Evolutionary conservation across 2,329 filamentous ascomycete genomes (phyloP), one percentile per base, ranked within the genome.

Genomic region (Xylariales sp.): DNA sequence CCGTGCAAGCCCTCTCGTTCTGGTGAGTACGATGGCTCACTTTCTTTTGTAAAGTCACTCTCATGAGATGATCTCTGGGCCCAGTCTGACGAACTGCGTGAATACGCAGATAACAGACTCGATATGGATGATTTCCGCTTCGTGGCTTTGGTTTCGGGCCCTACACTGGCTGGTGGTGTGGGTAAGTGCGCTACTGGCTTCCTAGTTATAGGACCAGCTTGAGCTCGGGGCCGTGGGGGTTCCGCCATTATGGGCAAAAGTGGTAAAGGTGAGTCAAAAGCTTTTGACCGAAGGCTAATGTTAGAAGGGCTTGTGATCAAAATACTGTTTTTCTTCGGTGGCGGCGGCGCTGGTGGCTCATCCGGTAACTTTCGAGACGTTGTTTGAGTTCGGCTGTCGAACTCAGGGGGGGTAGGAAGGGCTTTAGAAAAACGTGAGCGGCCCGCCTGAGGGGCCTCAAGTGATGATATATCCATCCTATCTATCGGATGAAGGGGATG

Each of bases 371-470:
- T 64, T 69, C 74, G 75, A 66, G 71, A 62, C 68, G 70, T 60
- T n/a, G 69, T 68, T 59, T 53, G 54, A 46, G 68, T 60, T 55
- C 63, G 66, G 36, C 73, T 66, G 46, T 73, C 69, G 45, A 74
- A 53, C 28, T 54, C 72, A 61, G 81, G 78, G 61, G 86, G 83
- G 63, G 81, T 80, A 41, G 86, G 86, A 70, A 89, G 79, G 41
- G 85, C 86, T 79, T 89, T 89, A 75, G 86, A 87, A 78, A 86
- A 87, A 76, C 86, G 85, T 72, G 86, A 88, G 62, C 81, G 79
- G 73, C 84, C 84, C 70, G 83, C 77, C 74, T 76, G 79, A 16
- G 78, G 76, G 77, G 76, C 64, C 67, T 74, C 72, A 64, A 78
- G 75, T 62, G 73, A 73, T 65, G 71, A 61, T 64, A 68, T 61